Percentiles rank a stretch among this genome's conserved stretches.
These are phyloP conservation scores for Coemansia sp. DNA, from an alignment of 192 early-diverging fungal genomes.

Conservation along the genomic window DNA sequence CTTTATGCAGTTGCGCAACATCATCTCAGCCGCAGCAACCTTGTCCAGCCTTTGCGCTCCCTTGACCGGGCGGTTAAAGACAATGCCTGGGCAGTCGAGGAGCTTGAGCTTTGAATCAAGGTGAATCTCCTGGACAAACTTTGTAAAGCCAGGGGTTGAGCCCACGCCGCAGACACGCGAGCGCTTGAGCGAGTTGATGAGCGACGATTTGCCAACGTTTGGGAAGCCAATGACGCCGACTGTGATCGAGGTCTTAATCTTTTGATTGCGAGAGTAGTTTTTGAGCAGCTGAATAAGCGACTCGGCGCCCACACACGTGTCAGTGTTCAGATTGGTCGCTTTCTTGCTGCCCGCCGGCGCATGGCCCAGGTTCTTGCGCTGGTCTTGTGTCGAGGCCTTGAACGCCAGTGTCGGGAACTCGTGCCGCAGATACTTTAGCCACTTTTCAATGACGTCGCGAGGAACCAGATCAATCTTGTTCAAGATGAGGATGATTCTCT, in stretches of 20 bases:
- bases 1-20: conserved; percentile 96
- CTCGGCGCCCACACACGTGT: conserved; percentile 92
- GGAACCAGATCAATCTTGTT: conserved; percentile 99
- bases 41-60: conserved; percentile 36
- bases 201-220: conserved; percentile 95
- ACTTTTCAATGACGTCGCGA: conserved; percentile 84
- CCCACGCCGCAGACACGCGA: conserved; percentile 93
- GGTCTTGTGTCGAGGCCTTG: conserved; percentile 94
- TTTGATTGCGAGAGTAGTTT: conserved; percentile 93
- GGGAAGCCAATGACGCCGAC: conserved; percentile 98
- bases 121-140: conserved; percentile 89
- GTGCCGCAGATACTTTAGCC: conserved; percentile 93
- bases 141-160: conserved; percentile 96
- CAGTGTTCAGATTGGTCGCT: conserved; percentile 44
- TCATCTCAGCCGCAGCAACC: conserved; percentile 64
- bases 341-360: conserved; percentile 53
- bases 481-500: conserved; percentile 90
- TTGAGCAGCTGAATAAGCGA: conserved; percentile 91
- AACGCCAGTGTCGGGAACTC: conserved; percentile 98
- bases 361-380: conserved; percentile 86
- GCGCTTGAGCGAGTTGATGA: conserved; percentile 98
- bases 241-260: conserved; percentile 96
- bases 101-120: conserved; percentile 97
- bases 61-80: conserved; percentile 73
- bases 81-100: conserved; percentile 97